Base-by-base conservation (phyloP, 352 stramenopile genomes). In the Phytopythium sindhum region DNA sequence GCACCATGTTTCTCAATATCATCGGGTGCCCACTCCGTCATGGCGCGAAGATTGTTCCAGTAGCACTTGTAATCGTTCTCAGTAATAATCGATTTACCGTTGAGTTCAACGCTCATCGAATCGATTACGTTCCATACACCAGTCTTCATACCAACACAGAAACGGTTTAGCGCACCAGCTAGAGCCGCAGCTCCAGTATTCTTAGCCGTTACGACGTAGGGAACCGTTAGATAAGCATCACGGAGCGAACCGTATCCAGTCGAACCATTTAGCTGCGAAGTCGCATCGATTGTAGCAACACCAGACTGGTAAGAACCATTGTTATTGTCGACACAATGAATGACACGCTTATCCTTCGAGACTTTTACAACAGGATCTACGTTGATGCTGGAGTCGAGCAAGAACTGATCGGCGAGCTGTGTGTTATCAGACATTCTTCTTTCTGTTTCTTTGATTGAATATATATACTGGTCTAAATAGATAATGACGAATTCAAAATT, bases 41-140 rank as follows among this genome's bases (percentile, higher is more conserved):
- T 42, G 48, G 67, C 64, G 37, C 71, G 71, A 15, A 76, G 14
- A 42, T 76, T 76, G 53, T 76, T 76, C 48, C 48, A 64, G 45
- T 67, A 73, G 0, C 57, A 29, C 17, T 70, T 73, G 35, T 67
- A 75, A 15, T 75, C 68, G 17, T 24, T 11, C 47, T 66, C 57
- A 6, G 57, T 65, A 0, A 75, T 12, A 23, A 75, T 63, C 31
- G 14, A 57, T 48, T 75, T 69, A 44, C 68, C 68, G 39, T 75
- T 67, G 0, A 76, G 41, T 42, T 73, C 69, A 0, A 72, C 45
- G 44, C 28, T 48, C 26, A 74, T 52, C 10, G 58, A 64, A 70
- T 74, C 67, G 29, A 74, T 68, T 21, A 72, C 66, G 26, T 75
- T 75, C 60, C 68, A 75, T 24, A 72, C 64, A 4, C 68, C 68